Evolutionary conservation across 345 rosid species (phyloP).

Genomic region (Populus deltoides): DNA sequence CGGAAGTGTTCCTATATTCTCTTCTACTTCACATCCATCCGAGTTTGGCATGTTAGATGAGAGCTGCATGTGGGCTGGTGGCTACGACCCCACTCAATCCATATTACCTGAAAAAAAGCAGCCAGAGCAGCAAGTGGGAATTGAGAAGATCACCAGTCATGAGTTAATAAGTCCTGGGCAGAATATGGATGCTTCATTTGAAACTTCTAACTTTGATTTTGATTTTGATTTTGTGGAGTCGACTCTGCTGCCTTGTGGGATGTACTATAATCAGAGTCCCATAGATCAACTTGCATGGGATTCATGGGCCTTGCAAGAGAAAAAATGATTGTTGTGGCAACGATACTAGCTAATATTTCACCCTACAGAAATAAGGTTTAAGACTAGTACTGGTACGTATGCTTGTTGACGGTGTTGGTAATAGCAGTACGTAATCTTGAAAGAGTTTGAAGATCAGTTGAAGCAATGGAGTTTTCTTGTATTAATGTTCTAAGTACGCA

Average conservation of each 20-base stretch:
- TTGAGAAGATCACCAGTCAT: background rate
- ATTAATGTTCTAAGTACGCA: background rate
- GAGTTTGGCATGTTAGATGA: constrained; percentile 29
- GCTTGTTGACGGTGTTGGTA: background rate
- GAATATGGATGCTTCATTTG: constrained; percentile 19
- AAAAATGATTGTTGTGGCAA: background rate
- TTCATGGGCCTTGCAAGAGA: constrained; percentile 9
- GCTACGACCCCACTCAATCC: constrained; percentile 7
- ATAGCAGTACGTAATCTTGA: background rate
- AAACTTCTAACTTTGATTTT: constrained; percentile 32
- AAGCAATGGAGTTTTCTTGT: background rate
- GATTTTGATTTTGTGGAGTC: constrained; percentile 31
- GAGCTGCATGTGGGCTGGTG: constrained; percentile 25
- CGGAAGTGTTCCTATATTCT: background rate
- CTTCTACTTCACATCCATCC: constrained; percentile 5
- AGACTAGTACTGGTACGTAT: background rate
- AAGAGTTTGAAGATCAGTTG: background rate
- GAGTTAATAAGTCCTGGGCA: constrained; percentile 4
- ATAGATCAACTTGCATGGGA: constrained; percentile 45
- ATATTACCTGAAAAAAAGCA: constrained; percentile 1
- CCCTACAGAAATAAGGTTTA: background rate
- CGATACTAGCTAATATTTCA: background rate
- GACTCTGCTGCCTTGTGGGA: constrained; percentile 29
- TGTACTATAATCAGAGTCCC: constrained; percentile 28
- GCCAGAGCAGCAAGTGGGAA: background rate